A percentile compares a stretch with the other conserved stretches of the same genome.
These are phyloP conservation scores for Trichocladium uniseriatum DNA, from an alignment of 495 filamentous ascomycete species.

Conservation along the genomic window DNA sequence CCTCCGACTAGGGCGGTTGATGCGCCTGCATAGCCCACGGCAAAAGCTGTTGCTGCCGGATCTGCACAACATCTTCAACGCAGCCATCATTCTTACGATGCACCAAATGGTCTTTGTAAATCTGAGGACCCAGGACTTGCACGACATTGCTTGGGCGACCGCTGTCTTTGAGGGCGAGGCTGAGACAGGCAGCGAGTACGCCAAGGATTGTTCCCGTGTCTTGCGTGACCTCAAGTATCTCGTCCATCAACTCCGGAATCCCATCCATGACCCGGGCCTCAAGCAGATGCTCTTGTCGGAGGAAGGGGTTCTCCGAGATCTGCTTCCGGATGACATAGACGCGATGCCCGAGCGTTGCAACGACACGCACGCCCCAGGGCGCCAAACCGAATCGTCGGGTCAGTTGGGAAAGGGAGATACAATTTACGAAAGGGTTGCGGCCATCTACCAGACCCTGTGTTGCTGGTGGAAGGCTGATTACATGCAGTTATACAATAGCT, in stretches of 20 bases:
- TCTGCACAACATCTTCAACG: slow-evolving; percentile 38
- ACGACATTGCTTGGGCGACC: slow-evolving; percentile 22
- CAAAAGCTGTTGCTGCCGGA: slow-evolving; percentile 27
- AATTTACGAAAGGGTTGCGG: background rate
- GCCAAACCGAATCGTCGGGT: background rate
- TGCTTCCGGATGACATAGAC: background rate
- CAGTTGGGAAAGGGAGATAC: background rate
- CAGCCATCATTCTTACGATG: slow-evolving; percentile 33
- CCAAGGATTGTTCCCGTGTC: slow-evolving; percentile 20
- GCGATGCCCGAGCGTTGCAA: background rate
- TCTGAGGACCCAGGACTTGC: slow-evolving; percentile 16
- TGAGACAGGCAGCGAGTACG: slow-evolving; percentile 18
- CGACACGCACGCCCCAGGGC: background rate
- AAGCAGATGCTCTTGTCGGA: slow-evolving; percentile 6
- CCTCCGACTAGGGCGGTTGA: slow-evolving; percentile 23
- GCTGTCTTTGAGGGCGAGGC: slow-evolving; percentile 23
- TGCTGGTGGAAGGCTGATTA: slow-evolving; percentile 4
- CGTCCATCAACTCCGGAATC: slow-evolving; percentile 15
- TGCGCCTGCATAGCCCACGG: slow-evolving; percentile 16
- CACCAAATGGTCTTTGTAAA: slow-evolving; percentile 27
- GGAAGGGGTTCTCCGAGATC: slow-evolving; percentile 1
- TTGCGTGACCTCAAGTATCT: slow-evolving; percentile 19
- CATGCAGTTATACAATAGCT: slow-evolving; percentile 8
- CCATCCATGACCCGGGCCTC: slow-evolving; percentile 13
- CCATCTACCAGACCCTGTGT: slow-evolving; percentile 1